phyloP scores from a whole-genome alignment of 352 stramenopile species.

The Pythium rhizo-oryzae region DNA sequence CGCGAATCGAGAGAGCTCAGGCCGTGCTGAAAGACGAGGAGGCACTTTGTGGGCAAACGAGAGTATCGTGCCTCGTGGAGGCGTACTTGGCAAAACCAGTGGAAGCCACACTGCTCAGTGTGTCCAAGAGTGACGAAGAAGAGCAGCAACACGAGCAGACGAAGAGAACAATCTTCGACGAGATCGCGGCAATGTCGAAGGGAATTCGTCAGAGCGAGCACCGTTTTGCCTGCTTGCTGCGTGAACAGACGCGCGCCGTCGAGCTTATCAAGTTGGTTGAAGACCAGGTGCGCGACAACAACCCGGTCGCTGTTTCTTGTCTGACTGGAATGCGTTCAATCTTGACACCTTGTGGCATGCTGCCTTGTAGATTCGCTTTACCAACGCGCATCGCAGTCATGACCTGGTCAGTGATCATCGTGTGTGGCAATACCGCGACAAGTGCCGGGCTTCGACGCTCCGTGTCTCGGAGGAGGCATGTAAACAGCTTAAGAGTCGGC shows the following conservation, averaged over 20 bases:
- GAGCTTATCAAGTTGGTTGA: slow-evolving; percentile 10
- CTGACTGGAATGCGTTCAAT: neutral
- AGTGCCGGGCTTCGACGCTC: slow-evolving; percentile 21
- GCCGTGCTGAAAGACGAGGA: slow-evolving; percentile 51
- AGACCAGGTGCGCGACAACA: slow-evolving; percentile 12
- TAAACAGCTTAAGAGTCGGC: neutral
- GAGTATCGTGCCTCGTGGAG: neutral
- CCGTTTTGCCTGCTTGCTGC: neutral
- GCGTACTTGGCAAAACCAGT: slow-evolving; percentile 1
- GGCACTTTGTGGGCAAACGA: slow-evolving; percentile 39
- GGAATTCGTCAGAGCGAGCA: neutral
- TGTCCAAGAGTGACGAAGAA: neutral
- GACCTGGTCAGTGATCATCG: slow-evolving; percentile 20
- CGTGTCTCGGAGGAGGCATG: neutral
- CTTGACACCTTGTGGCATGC: neutral
- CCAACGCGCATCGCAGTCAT: slow-evolving; percentile 7
- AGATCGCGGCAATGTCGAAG: slow-evolving; percentile 14
- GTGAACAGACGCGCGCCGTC: neutral
- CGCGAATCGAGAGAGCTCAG: slow-evolving; percentile 36
- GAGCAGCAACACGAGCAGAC: neutral
- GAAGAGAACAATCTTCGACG: slow-evolving; percentile 10
- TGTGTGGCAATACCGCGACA: slow-evolving; percentile 21
- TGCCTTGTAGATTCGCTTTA: slow-evolving; percentile 13
- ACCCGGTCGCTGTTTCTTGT: neutral
- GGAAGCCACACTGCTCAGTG: neutral